phyloP scores from a whole-genome alignment of 2,329 filamentous ascomycete genomes.

The Sarocladiaceae sp. region DNA sequence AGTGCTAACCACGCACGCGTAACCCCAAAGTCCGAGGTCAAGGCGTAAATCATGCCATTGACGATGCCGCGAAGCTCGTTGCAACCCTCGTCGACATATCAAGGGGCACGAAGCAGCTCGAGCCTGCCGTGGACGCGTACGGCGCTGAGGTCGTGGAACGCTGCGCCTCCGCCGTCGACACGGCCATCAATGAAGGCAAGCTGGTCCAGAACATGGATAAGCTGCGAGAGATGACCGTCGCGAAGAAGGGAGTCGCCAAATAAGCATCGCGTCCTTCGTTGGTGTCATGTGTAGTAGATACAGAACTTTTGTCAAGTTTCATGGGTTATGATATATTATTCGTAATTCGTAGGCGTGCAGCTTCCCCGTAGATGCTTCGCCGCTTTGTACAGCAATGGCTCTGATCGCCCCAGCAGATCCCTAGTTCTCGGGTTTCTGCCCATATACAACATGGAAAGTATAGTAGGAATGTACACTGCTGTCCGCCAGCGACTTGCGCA shows the following conservation, averaged over 20 bases:
- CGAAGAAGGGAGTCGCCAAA: conserved; percentile 4
- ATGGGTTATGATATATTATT: neutral
- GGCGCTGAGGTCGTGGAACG: conserved; percentile 5
- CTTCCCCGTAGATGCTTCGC: too few relatives aligned
- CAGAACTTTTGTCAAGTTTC: too few relatives aligned
- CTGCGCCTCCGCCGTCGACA: conserved; percentile 4
- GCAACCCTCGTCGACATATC: neutral
- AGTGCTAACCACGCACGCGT: too few relatives aligned
- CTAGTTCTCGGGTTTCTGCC: conserved; percentile 5
- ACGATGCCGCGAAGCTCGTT: neutral
- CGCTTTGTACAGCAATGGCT: neutral
- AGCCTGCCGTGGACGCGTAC: neutral
- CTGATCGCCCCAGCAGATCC: too few relatives aligned
- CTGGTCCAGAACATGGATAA: conserved; percentile 8
- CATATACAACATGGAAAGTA: conserved; percentile 10
- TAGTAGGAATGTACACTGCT: conserved; percentile 9
- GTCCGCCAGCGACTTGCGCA: conserved; percentile 17
- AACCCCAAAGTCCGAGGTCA: neutral
- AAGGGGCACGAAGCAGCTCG: neutral
- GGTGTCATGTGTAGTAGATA: too few relatives aligned
- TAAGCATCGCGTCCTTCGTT: too few relatives aligned
- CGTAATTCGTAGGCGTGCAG: neutral
- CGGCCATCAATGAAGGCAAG: conserved; percentile 8
- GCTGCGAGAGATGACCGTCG: conserved; percentile 2
- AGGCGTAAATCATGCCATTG: conserved; percentile 1